Base-by-base conservation (phyloP, 2,329 filamentous ascomycete species). In the Aspergillus flavus region DNA sequence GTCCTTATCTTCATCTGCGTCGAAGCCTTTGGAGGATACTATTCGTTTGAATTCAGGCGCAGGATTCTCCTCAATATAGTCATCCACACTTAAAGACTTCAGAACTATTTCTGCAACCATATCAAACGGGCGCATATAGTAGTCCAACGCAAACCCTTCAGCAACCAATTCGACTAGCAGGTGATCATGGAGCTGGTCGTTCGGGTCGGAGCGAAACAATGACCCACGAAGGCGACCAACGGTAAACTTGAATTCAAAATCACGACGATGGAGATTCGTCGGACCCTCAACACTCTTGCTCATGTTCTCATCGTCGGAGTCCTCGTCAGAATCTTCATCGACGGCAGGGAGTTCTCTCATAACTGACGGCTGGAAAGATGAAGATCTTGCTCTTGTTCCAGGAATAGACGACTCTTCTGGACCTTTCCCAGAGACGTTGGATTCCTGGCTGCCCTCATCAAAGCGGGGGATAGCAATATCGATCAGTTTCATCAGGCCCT, bases 191-290 rank as follows among this genome's bases (percentile, higher is more conserved):
- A 89, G 89, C 64, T 86, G 86, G 54, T 89, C 88, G 69, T 94
- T 89, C 0, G 91, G 87, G 71, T 97, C 93, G 61, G 94, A 93
- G 66, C 89, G 88, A 77, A 92, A 99, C 1, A 99, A 83, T 0
- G 95, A 98, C 2, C 95, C 95, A 78, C 96, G 94, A 53, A 99
- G 85, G 64, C 91, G 93, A 72, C 97, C 95, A 41, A 99, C 95
- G 10, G 92, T 93, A 77, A 99, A 99, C 69, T 94, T 96, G 81
- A 99, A 92, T 75, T 99, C 93, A 69, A 99, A 98, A 67, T 91
- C 94, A 52, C 92, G 90, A 71, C 97, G 94, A 71, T 96, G 92
- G 54, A 95, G 82, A 72, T 91, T 92, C 30, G 91, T 82, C 41
- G 88, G 84, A 54, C 87, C 74, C 32, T 76, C 71, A 43, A 72